Base-by-base conservation (phyloP, 1,284 basidiomycete genomes). In the Malassezia caprae region DNA sequence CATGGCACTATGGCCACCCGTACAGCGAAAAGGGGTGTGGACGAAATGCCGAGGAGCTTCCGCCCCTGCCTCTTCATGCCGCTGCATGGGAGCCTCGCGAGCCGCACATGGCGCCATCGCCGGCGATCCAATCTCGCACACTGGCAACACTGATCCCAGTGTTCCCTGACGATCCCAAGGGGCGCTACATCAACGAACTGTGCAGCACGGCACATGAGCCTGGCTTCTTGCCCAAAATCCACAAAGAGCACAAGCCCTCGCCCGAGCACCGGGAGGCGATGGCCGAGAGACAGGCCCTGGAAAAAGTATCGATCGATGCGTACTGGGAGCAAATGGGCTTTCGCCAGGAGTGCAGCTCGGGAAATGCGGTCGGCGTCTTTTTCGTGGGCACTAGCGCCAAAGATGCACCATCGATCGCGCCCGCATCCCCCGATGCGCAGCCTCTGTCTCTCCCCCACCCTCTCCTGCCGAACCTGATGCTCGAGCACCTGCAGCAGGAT, bases 291-390 rank as follows among this genome's bases (percentile, higher is more conserved):
- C 43, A 55, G n/a, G 56, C 59, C 1, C 58, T 74, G 46, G 68
- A 73, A 54, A 55, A 61, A 10, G 47, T 69, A 2, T 50, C 60
- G 17, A 49, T 66, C 27, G 66, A 68, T 46, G 67, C 67, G 19
- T 74, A 70, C 52, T 74, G 72, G 70, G 64, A 69, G 45, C 60
- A 69, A 1, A 68, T 74, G 68, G 72, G 56, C 8, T 74, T 67
- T 47, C 59, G 72, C 2, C 72, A 74, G 46, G 72, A 74, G 42
- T 74, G 72, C 45, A 68, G 64, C 43, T 61, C 68, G 2, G 72
- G 72, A 4, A 71, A 69, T 44, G 67, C 67, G 3, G 68, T 73
- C 4, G 72, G 72, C 4, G 67, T 70, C 3, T 65, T 73, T 41
- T 63, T 72, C 4, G 51, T 64, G 19, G 49, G 65, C 5, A 66